Conservation (phyloP, 2,329 filamentous ascomycete genomes). For the Dactylellina parvicollis region DNA sequence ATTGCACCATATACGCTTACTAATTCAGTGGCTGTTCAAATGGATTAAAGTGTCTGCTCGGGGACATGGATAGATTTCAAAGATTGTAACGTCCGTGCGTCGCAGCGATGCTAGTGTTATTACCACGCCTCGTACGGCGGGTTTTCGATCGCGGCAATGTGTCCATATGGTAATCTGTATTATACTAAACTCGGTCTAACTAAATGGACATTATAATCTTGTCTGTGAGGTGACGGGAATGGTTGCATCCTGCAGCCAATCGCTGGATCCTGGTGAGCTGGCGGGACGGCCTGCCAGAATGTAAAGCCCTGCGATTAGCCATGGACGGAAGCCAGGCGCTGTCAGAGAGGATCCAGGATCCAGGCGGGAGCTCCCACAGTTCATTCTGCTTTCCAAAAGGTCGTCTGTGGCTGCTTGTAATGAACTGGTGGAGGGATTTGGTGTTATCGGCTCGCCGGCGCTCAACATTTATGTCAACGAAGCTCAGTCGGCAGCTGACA, state of each 20-base stretch:
- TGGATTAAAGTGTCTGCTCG: no score
- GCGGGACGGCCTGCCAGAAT: neutral
- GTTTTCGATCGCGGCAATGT: neutral
- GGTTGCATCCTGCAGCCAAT: conserved; percentile 19
- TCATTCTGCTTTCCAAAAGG: neutral
- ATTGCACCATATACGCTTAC: no score
- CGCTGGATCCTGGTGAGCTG: conserved; percentile 23
- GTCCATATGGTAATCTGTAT: neutral
- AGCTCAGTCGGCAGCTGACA: neutral
- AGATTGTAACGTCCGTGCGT: neutral
- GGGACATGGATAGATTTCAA: no score
- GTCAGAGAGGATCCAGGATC: conserved; percentile 8
- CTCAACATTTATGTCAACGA: neutral
- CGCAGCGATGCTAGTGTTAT: neutral
- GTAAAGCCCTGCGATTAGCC: conserved; percentile 17
- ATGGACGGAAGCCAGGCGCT: neutral
- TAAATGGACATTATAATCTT: neutral
- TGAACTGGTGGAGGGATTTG: neutral
- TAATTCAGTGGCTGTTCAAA: no score
- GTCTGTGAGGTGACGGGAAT: neutral
- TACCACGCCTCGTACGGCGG: neutral
- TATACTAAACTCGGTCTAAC: neutral
- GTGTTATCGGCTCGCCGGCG: no score
- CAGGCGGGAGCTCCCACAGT: neutral
- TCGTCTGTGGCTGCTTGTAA: neutral